These are phyloP conservation scores for Penicillium flavigenum DNA, from an alignment of 495 filamentous ascomycete species.

Conservation along the genomic window DNA sequence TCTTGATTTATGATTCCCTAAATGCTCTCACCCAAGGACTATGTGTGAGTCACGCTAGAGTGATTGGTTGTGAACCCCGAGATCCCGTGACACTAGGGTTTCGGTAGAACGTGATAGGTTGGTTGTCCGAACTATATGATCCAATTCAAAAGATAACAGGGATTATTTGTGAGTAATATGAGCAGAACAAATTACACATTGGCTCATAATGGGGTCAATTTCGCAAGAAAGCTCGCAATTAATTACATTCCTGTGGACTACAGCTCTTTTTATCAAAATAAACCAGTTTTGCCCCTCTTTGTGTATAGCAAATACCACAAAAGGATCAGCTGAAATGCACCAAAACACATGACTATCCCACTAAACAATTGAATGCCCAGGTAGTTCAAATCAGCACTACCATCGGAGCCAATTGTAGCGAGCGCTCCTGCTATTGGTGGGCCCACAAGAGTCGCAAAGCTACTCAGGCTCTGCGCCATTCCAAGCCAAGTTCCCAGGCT, in stretches of 20 bases:
- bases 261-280: conserved; percentile 12
- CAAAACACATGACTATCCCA: conserved; percentile 24
- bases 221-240: neutral
- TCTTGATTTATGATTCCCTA: neutral
- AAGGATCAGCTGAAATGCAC: conserved; percentile 16
- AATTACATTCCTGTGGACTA: neutral
- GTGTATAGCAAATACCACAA: conserved; percentile 27
- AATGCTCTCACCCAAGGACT: neutral
- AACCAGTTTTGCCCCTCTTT: conserved; percentile 22
- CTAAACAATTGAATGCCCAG: conserved; percentile 28
- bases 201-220: neutral
- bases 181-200: neutral
- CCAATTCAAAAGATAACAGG: neutral
- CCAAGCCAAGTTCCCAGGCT: conserved; percentile 66
- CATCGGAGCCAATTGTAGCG: conserved; percentile 23
- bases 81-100: conserved; percentile 6
- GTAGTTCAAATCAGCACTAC: conserved; percentile 25
- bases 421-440: conserved; percentile 64
- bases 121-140: neutral
- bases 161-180: neutral
- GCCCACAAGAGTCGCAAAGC: conserved; percentile 65
- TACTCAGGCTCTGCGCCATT: conserved; percentile 69
- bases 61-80: conserved; percentile 5
- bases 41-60: conserved; percentile 1
- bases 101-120: neutral